These are phyloP conservation scores for Amaranthus palmeri DNA, from an alignment of 148 eudicot genomes.

Conservation along the genomic window DNA sequence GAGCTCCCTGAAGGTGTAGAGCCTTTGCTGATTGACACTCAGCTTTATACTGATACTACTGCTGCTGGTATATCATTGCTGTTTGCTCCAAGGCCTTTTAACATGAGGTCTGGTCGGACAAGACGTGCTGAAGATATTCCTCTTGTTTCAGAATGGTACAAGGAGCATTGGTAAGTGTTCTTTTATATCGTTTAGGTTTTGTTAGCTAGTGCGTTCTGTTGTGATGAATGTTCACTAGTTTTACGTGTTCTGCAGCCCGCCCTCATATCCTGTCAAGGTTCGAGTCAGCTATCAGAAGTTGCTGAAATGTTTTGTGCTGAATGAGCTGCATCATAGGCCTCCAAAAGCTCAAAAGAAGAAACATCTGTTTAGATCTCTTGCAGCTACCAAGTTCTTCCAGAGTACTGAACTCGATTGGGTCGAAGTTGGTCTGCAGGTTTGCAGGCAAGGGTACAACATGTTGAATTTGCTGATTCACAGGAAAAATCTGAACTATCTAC, in stretches of 20 bases:
- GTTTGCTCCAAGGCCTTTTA: conserved; percentile 95
- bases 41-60: conserved; percentile 89
- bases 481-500: conserved; percentile 92
- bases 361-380: conserved; percentile 87
- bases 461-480: conserved; percentile 92
- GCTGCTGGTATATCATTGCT: conserved; percentile 92
- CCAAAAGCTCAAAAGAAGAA: conserved; percentile 99
- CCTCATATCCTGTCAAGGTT: conserved; percentile 96
- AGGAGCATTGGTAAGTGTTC: conserved; percentile 85
- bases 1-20: conserved; percentile 87
- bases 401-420: conserved; percentile 99
- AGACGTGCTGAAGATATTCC: conserved; percentile 98
- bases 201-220: not conserved
- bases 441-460: conserved; percentile 99
- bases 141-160: conserved; percentile 96
- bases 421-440: conserved; percentile 99
- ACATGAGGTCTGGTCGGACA: conserved; percentile 96
- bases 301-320: conserved; percentile 91
- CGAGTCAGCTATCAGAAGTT: conserved; percentile 98
- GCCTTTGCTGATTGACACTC: conserved; percentile 67
- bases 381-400: conserved; percentile 96
- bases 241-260: conserved; percentile 63
- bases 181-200: not conserved
- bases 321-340: conserved; percentile 96
- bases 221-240: not conserved